Percentiles rank a stretch among this genome's conserved stretches.
phyloP scores from a whole-genome alignment of 495 filamentous ascomycete species.

The Aspergillus carlsbadensis region DNA sequence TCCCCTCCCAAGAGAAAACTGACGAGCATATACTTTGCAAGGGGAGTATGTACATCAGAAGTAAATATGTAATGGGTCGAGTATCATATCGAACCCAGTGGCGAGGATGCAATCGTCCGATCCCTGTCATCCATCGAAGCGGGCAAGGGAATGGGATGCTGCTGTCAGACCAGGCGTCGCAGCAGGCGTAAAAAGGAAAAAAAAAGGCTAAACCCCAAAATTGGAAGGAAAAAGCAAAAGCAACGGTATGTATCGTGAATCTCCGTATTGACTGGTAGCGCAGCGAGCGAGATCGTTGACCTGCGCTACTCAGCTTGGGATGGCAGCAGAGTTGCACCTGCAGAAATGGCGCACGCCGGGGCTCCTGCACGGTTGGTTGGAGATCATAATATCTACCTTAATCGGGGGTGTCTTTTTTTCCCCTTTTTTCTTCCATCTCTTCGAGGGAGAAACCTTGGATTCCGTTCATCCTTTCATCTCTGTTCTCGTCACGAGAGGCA shows the following conservation, averaged over 20 bases:
- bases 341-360: conserved; percentile 26
- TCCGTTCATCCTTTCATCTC: too few relatives aligned
- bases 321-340: conserved; percentile 24
- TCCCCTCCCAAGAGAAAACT: background rate
- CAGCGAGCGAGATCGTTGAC: background rate
- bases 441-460: too few relatives aligned
- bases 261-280: background rate
- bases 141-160: background rate
- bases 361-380: conserved; percentile 1
- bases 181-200: background rate
- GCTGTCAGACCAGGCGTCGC: background rate
- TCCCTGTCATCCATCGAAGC: conserved; percentile 7
- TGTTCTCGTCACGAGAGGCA: too few relatives aligned
- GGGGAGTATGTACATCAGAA: too few relatives aligned
- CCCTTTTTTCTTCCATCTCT: too few relatives aligned
- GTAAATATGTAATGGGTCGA: too few relatives aligned
- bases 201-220: background rate
- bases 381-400: conserved; percentile 1
- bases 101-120: background rate
- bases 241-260: background rate
- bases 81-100: background rate
- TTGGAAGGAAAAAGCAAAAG: conserved; percentile 10
- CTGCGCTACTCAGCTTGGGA: conserved; percentile 1
- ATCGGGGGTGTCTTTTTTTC: background rate
- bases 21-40: background rate